Base-by-base conservation (phyloP, 352 stramenopile genomes). In the Elongisporangium senticosum region DNA sequence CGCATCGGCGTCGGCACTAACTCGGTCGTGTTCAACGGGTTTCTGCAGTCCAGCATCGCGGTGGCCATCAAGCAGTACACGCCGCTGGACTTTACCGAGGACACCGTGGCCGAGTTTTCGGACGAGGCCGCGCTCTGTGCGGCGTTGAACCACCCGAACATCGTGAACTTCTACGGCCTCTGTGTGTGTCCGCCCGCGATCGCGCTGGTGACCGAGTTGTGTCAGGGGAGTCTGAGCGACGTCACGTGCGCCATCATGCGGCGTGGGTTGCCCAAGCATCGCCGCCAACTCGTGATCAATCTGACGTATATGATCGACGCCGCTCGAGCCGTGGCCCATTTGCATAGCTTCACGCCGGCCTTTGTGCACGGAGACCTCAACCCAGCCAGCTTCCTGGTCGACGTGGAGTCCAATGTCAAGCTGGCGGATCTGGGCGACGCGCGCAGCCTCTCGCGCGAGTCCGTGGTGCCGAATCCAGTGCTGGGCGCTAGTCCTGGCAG, bases 1-100 rank as follows among this genome's bases (percentile, higher is more conserved):
- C 64, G 64, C 19, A 78, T 78, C 7, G 70, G 70, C 4, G 61
- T 71, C 43, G 70, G 70, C 8, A 73, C 70, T 2, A 79, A 68
- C 3, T 76, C 79, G 13, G 62, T 71, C 19, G 79, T 89, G 1
- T 86, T 78, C 65, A 64, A 68, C 14, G 79, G 77, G 10, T 28
- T 70, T n/a, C 62, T 83, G 3, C 65, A 71, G 23, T 79, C 63
- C 3, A 75, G 69, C 14, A 75, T 58, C 0, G 68, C 69, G 2
- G 79, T 89, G 21, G 79, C 79, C 0, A 69, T 84, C 54, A 79
- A 91, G 62, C 68, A 89, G 17, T 91, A 86, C 59, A 83, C 77
- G 0, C 81, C 79, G 4, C 54, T 52, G 1, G 74, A 77, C 48
- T 72, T 91, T 24, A 84, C 71, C 0, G 77, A 88, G 52, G 75